phyloP scores from a whole-genome alignment of 2,329 filamentous ascomycete species.

The Calycina marina region DNA sequence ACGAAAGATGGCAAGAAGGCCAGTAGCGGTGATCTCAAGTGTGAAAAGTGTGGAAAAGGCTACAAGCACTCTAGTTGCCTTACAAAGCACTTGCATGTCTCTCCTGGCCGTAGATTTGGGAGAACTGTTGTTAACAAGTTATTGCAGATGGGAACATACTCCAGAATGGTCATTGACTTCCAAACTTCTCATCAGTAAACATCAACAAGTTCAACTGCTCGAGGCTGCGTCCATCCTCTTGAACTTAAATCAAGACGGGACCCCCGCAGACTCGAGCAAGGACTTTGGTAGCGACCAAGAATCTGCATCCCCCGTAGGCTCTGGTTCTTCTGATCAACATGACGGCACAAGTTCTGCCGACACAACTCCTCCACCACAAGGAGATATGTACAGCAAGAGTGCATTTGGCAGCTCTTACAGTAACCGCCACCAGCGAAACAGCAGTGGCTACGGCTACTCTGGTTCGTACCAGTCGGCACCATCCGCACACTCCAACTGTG shows the following conservation, averaged over 20 bases:
- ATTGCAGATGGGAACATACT: constrained; percentile 91
- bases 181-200: constrained; percentile 96
- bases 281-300: constrained; percentile 67
- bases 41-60: constrained; percentile 96
- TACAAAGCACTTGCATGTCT: constrained; percentile 97
- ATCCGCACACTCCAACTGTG: constrained; percentile 31
- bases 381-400: constrained; percentile 36
- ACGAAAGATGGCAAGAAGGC: constrained; percentile 67
- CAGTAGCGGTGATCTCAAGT: constrained; percentile 75
- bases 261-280: constrained; percentile 50
- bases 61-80: constrained; percentile 99
- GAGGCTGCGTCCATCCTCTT: constrained; percentile 95
- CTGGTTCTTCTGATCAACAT: constrained; percentile 64
- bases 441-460: constrained; percentile 44
- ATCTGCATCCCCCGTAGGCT: constrained; percentile 68
- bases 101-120: constrained; percentile 21
- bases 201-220: constrained; percentile 94
- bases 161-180: constrained; percentile 96
- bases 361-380: constrained; percentile 78
- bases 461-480: constrained; percentile 68
- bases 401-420: constrained; percentile 21
- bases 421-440: constrained; percentile 41
- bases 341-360: constrained; percentile 74
- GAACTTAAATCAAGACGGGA: constrained; percentile 62
- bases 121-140: constrained; percentile 23